phyloP scores from a whole-genome alignment of 1,139 yeast species.

The Candida smagusa region DNA sequence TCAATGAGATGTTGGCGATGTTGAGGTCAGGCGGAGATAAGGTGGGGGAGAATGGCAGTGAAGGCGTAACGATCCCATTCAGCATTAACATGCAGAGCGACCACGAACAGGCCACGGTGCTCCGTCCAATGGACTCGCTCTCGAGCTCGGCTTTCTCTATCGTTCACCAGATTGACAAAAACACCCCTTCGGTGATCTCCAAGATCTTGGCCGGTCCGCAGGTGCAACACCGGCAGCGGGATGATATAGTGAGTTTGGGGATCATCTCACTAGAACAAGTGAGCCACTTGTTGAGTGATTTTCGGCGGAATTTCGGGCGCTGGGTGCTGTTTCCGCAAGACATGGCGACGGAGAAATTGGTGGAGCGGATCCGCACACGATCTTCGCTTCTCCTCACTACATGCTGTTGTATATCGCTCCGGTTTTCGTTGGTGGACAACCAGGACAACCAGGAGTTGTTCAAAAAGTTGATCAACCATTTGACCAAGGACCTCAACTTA shows the following conservation, averaged over 20 bases:
- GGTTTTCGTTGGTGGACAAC: slow-evolving; percentile 35
- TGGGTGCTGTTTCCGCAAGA: slow-evolving; percentile 75
- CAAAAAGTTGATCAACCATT: slow-evolving; percentile 25
- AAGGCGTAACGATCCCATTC: no score
- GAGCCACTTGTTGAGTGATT: slow-evolving; percentile 49
- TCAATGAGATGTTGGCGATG: slow-evolving; percentile 27
- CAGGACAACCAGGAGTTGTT: slow-evolving; percentile 26
- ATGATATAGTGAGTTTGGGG: slow-evolving; percentile 46
- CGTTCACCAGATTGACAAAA: slow-evolving; percentile 29
- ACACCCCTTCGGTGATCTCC: slow-evolving; percentile 44
- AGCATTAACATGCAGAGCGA: background rate
- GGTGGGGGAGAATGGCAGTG: background rate
- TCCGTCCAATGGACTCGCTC: slow-evolving; percentile 36
- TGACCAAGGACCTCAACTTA: slow-evolving; percentile 42
- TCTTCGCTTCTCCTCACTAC: slow-evolving; percentile 66
- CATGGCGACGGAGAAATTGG: slow-evolving; percentile 46
- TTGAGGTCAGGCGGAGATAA: slow-evolving; percentile 12
- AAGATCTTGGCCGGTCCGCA: slow-evolving; percentile 25
- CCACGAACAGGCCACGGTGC: slow-evolving; percentile 7
- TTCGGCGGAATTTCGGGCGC: slow-evolving; percentile 66
- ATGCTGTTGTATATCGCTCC: slow-evolving; percentile 59
- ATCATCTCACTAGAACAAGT: slow-evolving; percentile 52
- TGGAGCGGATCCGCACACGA: slow-evolving; percentile 48
- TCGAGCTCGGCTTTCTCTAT: slow-evolving; percentile 51
- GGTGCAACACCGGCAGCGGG: background rate